Conservation (phyloP, 768 basidiomycete species). For the Leccinum arenicola region DNA sequence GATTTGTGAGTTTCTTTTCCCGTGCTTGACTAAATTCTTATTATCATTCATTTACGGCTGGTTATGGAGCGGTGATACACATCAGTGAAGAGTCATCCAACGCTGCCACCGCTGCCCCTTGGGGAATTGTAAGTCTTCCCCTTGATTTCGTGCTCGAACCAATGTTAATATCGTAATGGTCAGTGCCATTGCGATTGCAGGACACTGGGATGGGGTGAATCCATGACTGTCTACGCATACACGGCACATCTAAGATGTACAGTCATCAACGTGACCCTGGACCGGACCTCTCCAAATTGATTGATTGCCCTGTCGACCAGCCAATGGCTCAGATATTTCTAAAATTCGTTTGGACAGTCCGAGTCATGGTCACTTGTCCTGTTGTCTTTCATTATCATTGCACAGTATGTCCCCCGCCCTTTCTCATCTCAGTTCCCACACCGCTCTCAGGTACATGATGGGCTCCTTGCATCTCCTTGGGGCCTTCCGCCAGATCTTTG, state of each 20-base stretch:
- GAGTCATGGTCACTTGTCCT: conserved; percentile 40
- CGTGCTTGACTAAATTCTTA: neutral
- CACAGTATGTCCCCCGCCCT: conserved; percentile 34
- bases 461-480: neutral
- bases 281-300: conserved; percentile 38
- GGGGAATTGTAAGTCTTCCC: conserved; percentile 45
- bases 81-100: conserved; percentile 55
- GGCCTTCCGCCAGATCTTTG: neutral
- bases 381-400: conserved; percentile 52
- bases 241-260: neutral
- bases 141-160: neutral
- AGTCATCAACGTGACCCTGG: conserved; percentile 54
- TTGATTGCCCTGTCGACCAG: conserved; percentile 32
- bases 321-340: conserved; percentile 43
- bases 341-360: conserved; percentile 36
- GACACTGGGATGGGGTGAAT: conserved; percentile 45
- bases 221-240: neutral
- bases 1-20: conserved; percentile 29
- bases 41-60: conserved; percentile 18
- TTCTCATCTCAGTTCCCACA: neutral
- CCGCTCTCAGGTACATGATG: conserved; percentile 33
- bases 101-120: conserved; percentile 52
- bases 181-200: conserved; percentile 40
- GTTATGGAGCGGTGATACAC: conserved; percentile 49
- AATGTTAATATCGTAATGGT: conserved; percentile 11